Conservation (phyloP, 2,329 filamentous ascomycete species). For the Penicillium sp. region DNA sequence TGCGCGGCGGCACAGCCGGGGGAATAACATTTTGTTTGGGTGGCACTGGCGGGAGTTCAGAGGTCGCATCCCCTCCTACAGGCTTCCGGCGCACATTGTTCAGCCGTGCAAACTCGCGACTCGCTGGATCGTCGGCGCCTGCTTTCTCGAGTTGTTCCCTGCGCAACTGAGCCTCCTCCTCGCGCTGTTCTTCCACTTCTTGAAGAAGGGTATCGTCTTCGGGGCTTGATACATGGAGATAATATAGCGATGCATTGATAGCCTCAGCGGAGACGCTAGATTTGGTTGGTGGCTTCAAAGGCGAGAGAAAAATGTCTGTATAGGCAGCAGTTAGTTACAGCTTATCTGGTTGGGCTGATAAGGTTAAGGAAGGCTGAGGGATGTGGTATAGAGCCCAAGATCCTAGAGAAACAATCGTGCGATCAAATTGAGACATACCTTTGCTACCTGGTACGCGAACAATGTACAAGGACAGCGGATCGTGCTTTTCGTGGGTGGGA, state of each 20-base stretch:
- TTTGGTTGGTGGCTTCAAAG: slow-evolving; percentile 83
- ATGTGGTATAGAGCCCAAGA: not conserved
- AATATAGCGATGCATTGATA: slow-evolving; percentile 85
- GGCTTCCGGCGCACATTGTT: slow-evolving; percentile 44
- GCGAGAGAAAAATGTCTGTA: slow-evolving; percentile 86
- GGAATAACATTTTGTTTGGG: slow-evolving; percentile 13
- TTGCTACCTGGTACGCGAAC: slow-evolving; percentile 87
- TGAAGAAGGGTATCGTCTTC: slow-evolving; percentile 53
- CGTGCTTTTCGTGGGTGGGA: slow-evolving; percentile 66
- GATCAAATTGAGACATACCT: slow-evolving; percentile 55
- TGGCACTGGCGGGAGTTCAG: slow-evolving; percentile 3
- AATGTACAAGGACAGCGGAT: slow-evolving; percentile 84
- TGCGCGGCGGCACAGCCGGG: slow-evolving; percentile 25
- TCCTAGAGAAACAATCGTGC: not conserved
- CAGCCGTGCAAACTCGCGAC: slow-evolving; percentile 34
- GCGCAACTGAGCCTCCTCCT: slow-evolving; percentile 28
- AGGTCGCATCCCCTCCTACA: slow-evolving; percentile 20
- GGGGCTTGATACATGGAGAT: slow-evolving; percentile 74
- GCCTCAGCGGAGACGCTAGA: slow-evolving; percentile 81
- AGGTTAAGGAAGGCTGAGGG: slow-evolving; percentile 1
- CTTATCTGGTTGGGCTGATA: slow-evolving; percentile 15
- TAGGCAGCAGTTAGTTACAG: slow-evolving; percentile 17
- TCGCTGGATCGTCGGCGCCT: slow-evolving; percentile 18
- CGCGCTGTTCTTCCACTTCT: slow-evolving; percentile 40
- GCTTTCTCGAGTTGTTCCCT: slow-evolving; percentile 27